These are phyloP conservation scores for Rhizophora mangle DNA, from an alignment of 345 rosid species.

Conservation along the genomic window DNA sequence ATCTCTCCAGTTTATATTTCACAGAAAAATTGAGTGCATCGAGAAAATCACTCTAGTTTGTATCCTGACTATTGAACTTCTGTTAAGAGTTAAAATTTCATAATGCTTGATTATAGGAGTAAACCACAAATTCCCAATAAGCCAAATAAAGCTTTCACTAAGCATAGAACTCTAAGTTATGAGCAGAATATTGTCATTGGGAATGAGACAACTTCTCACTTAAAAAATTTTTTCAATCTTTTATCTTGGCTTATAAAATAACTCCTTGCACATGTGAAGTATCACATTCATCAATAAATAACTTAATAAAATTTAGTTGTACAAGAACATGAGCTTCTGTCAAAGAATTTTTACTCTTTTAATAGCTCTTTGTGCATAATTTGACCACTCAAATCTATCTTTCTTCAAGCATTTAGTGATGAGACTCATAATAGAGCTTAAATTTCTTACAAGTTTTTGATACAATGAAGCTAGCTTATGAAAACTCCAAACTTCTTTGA, in stretches of 20 bases:
- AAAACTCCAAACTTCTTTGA: not conserved
- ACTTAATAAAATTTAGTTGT: not conserved
- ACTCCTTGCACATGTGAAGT: not conserved
- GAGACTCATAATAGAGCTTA: constrained; percentile 5
- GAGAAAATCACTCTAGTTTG: not conserved
- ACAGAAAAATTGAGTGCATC: not conserved
- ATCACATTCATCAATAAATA: constrained; percentile 14
- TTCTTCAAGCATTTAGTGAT: not conserved
- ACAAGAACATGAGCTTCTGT: not conserved
- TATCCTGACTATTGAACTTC: not conserved
- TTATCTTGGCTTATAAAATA: not conserved
- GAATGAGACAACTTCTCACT: not conserved
- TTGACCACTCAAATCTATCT: not conserved
- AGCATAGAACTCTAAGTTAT: not conserved
- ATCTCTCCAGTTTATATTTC: not conserved
- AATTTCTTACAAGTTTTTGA: not conserved
- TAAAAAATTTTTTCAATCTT: not conserved
- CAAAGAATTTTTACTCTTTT: not conserved
- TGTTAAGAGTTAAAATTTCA: not conserved
- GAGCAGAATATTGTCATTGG: not conserved
- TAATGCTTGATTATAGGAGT: not conserved
- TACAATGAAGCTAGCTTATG: not conserved
- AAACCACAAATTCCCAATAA: not conserved
- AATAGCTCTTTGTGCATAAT: not conserved
- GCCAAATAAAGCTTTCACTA: not conserved